Conservation (phyloP, 2,329 filamentous ascomycete species). For the Domatiomyces catenatus region DNA sequence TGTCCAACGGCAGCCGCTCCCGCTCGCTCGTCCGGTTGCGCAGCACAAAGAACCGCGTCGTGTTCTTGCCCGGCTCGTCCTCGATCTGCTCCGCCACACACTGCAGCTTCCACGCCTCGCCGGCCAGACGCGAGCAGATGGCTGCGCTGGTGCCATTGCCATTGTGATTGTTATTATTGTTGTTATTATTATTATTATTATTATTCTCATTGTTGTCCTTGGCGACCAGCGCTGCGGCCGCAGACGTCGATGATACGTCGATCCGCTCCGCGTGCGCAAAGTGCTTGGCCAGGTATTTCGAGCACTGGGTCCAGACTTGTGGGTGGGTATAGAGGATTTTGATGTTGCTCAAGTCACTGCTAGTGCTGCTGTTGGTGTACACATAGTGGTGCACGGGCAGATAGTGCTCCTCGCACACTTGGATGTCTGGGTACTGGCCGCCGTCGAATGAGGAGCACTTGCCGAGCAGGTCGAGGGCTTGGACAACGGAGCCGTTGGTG, state of each 20-base stretch:
- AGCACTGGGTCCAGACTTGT: constrained; percentile 89
- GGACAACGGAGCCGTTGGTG: constrained; percentile 80
- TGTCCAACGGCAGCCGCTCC: not conserved
- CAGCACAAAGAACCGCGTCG: constrained; percentile 33
- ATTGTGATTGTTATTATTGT: too few species aligned
- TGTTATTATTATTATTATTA: too few species aligned
- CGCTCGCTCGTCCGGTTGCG: constrained; percentile 18
- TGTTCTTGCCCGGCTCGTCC: constrained; percentile 29
- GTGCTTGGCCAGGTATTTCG: constrained; percentile 46
- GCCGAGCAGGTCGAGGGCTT: constrained; percentile 77
- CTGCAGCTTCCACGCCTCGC: constrained; percentile 49
- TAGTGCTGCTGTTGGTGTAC: constrained; percentile 26
- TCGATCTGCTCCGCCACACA: constrained; percentile 43
- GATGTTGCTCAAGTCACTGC: constrained; percentile 27
- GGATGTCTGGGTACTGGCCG: constrained; percentile 48
- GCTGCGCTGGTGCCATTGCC: constrained; percentile 30
- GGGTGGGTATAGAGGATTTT: constrained; percentile 78
- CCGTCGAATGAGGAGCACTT: constrained; percentile 48
- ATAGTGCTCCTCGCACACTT: constrained; percentile 71
- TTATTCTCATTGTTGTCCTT: constrained; percentile 35
- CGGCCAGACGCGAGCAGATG: constrained; percentile 62
- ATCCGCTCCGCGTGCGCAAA: constrained; percentile 33
- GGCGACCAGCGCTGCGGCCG: constrained; percentile 61
- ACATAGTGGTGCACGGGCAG: constrained; percentile 80
- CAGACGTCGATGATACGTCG: constrained; percentile 73